phyloP scores from a whole-genome alignment of 2,329 filamentous ascomycete species.

The Fusarium armeniacum region DNA sequence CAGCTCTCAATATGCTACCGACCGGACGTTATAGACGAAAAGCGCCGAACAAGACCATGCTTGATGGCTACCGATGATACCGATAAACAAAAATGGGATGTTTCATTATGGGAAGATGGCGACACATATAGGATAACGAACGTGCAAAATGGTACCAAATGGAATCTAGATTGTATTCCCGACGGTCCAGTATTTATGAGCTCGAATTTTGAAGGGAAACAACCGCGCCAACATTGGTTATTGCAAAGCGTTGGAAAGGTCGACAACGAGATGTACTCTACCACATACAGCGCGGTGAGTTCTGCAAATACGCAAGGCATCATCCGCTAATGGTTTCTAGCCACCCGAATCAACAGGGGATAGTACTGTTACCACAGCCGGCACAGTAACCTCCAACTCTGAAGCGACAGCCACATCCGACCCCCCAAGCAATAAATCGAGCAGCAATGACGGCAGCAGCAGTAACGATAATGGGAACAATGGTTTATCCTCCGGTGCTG shows the following conservation, averaged over 20 bases:
- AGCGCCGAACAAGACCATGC: constrained; percentile 51
- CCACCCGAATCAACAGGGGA: constrained; percentile 12
- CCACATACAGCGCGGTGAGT: constrained; percentile 43
- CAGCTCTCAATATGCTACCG: constrained; percentile 53
- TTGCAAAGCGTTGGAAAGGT: constrained; percentile 52
- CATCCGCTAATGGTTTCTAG: neutral
- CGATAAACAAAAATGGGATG: constrained; percentile 54
- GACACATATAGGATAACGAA: constrained; percentile 52
- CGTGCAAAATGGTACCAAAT: constrained; percentile 52
- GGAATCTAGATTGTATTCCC: constrained; percentile 54
- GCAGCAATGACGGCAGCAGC: neutral
- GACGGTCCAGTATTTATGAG: constrained; percentile 53
- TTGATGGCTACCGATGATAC: constrained; percentile 46
- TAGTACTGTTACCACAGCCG: neutral
- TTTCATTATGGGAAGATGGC: constrained; percentile 50
- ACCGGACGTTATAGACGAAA: constrained; percentile 40
- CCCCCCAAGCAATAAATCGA: neutral
- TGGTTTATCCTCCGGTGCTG: constrained; percentile 22
- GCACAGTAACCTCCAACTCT: constrained; percentile 1
- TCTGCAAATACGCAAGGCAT: rapidly evolving
- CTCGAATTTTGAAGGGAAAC: constrained; percentile 42
- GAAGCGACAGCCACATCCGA: neutral
- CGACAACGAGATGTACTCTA: constrained; percentile 54
- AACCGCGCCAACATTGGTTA: constrained; percentile 55
- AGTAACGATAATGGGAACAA: neutral